Conservation (phyloP, 2,329 filamentous ascomycete genomes). For the Meredithiella fracta region DNA sequence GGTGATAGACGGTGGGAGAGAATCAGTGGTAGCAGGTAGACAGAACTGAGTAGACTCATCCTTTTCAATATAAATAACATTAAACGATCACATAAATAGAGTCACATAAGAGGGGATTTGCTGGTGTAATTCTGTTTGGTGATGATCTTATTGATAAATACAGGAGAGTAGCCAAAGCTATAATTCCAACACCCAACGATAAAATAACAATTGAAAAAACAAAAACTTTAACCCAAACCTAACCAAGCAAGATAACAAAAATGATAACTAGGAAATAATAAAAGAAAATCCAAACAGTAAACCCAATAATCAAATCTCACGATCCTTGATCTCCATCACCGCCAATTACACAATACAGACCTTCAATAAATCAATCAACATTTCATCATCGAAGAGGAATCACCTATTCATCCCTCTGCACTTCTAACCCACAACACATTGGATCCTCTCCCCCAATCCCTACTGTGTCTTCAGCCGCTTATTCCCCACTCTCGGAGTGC, state of each 20-base stretch:
- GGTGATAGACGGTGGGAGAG: no score
- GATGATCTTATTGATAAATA: no score
- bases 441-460: not conserved
- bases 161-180: no score
- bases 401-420: not conserved
- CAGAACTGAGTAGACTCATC: no score
- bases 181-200: not conserved
- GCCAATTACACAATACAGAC: not conserved
- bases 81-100: no score
- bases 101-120: no score
- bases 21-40: no score
- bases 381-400: no score
- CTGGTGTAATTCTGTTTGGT: no score
- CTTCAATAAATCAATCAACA: no score
- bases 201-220: not conserved
- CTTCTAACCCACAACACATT: not conserved
- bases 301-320: not conserved
- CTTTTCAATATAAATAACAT: no score
- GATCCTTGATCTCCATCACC: not conserved
- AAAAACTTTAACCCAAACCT: not conserved
- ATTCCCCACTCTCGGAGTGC: constrained; percentile 27
- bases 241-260: not conserved
- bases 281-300: not conserved
- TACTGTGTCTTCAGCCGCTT: constrained; percentile 12
- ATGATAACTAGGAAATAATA: not conserved